Evolutionary conservation across 495 filamentous ascomycete genomes (phyloP).

Genomic region (Cercophora scortea): DNA sequence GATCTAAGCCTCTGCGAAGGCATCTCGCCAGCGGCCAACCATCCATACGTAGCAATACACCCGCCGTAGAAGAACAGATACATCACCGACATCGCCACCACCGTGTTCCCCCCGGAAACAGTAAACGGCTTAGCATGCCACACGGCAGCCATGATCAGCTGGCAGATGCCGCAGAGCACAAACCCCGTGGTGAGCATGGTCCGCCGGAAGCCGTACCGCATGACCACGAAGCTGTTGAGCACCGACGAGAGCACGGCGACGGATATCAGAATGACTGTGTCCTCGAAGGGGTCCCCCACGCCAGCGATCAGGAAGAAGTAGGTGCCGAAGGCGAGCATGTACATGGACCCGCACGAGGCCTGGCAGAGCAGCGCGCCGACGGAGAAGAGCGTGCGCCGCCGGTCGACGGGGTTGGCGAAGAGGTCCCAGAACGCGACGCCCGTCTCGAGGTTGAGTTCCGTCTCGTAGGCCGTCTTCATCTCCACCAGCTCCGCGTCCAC

Average conservation of each 20-base stretch:
- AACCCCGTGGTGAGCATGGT: slow-evolving; percentile 39
- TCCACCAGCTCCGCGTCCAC: slow-evolving; percentile 37
- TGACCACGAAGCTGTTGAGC: slow-evolving; percentile 34
- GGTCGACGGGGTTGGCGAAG: slow-evolving; percentile 39
- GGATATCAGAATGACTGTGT: slow-evolving; percentile 42
- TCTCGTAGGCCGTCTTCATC: slow-evolving; percentile 39
- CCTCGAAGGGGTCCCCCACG: slow-evolving; percentile 35
- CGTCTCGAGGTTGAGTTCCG: slow-evolving; percentile 32
- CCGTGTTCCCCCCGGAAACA: slow-evolving; percentile 25
- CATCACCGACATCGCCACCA: slow-evolving; percentile 31
- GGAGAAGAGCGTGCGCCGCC: slow-evolving; percentile 36
- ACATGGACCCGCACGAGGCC: slow-evolving; percentile 49
- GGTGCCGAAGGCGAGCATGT: slow-evolving; percentile 37
- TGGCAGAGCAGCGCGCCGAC: slow-evolving; percentile 40
- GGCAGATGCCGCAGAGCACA: slow-evolving; percentile 36
- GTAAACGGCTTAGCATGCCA: slow-evolving; percentile 40
- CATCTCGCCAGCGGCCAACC: slow-evolving; percentile 45
- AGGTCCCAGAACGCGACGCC: slow-evolving; percentile 36
- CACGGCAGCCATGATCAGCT: slow-evolving; percentile 39
- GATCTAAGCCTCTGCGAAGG: slow-evolving; percentile 36
- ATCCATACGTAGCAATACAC: slow-evolving; percentile 37
- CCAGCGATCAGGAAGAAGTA: slow-evolving; percentile 32
- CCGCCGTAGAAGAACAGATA: slow-evolving; percentile 35
- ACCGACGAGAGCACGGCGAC: slow-evolving; percentile 42
- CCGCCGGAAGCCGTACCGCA: slow-evolving; percentile 37